Evolutionary conservation across 2,329 filamentous ascomycete genomes (phyloP).

Genomic region (Cyphellophora attinorum): DNA sequence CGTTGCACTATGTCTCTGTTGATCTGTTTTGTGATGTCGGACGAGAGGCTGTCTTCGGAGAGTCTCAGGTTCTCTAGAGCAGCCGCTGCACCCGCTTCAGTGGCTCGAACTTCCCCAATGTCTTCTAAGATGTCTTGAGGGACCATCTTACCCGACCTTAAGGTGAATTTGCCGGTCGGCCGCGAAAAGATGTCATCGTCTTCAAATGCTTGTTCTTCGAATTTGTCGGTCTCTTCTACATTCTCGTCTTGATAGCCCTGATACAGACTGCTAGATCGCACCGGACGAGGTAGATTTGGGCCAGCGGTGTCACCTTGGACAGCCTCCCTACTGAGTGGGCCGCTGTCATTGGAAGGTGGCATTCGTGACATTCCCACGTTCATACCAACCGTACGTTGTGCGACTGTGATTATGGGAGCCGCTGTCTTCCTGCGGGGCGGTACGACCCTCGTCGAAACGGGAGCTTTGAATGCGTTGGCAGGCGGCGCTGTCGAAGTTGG

Average conservation of each 20-base stretch:
- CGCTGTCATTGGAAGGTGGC: not conserved
- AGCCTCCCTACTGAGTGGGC: not conserved
- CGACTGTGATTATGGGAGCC: not conserved
- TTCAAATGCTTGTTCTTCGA: constrained; percentile 23
- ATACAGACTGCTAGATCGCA: constrained; percentile 75
- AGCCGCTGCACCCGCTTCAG: constrained; percentile 12
- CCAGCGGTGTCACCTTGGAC: not conserved
- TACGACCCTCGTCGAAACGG: constrained; percentile 21
- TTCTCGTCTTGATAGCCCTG: constrained; percentile 69
- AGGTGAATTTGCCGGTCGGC: constrained; percentile 33
- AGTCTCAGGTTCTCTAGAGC: constrained; percentile 15
- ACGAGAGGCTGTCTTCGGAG: constrained; percentile 15
- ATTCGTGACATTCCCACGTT: not conserved
- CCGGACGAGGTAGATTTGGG: constrained; percentile 52
- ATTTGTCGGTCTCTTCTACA: constrained; percentile 27
- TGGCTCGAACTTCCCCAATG: constrained; percentile 22
- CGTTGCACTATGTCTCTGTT: constrained; percentile 1
- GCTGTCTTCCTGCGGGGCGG: constrained; percentile 31
- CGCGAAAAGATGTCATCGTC: constrained; percentile 35
- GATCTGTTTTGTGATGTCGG: constrained; percentile 12
- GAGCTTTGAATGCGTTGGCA: constrained; percentile 33
- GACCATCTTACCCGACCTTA: constrained; percentile 33
- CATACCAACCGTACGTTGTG: not conserved
- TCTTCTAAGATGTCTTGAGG: constrained; percentile 26
- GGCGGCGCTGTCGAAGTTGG: too few relatives aligned